Percentiles rank a stretch among this genome's conserved stretches.
Conservation (phyloP, 192 early-diverging fungal genomes). For the Coemansia nantahalensis region DNA sequence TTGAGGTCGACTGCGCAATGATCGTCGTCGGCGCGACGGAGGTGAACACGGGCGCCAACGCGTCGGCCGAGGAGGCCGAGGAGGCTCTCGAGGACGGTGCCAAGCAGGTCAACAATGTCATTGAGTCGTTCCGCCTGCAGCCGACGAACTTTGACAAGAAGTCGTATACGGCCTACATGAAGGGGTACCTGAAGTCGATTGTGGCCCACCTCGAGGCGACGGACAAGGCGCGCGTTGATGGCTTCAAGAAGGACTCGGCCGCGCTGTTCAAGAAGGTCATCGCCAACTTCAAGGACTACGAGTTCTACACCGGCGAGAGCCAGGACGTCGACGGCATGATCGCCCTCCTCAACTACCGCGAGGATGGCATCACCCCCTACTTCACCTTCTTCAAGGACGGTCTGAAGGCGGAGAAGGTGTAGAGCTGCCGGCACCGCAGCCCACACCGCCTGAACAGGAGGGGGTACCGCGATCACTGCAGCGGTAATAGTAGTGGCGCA, state of each 20-base stretch:
- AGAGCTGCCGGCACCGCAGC: constrained; percentile 5
- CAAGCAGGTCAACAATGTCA: constrained; percentile 79
- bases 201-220: constrained; percentile 58
- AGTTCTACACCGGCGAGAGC: constrained; percentile 86
- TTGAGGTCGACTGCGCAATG: constrained; percentile 80
- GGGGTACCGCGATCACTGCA: too few species aligned
- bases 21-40: constrained; percentile 64
- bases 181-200: constrained; percentile 90
- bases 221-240: constrained; percentile 59
- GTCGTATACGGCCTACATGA: constrained; percentile 86
- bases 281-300: constrained; percentile 80
- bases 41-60: constrained; percentile 90
- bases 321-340: constrained; percentile 89
- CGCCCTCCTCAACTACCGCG: constrained; percentile 91
- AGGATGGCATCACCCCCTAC: constrained; percentile 90
- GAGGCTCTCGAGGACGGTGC: constrained; percentile 63
- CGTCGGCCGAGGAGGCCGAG: constrained; percentile 79
- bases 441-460: too few species aligned
- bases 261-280: constrained; percentile 78
- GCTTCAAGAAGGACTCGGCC: constrained; percentile 64
- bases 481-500: too few species aligned
- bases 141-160: constrained; percentile 87
- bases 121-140: constrained; percentile 74
- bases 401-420: constrained; percentile 74
- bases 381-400: constrained; percentile 90